Percentiles rank a stretch among this genome's conserved stretches.
These are phyloP conservation scores for Striga hermonthica DNA, from an alignment of 305 asterid species.

Conservation along the genomic window DNA sequence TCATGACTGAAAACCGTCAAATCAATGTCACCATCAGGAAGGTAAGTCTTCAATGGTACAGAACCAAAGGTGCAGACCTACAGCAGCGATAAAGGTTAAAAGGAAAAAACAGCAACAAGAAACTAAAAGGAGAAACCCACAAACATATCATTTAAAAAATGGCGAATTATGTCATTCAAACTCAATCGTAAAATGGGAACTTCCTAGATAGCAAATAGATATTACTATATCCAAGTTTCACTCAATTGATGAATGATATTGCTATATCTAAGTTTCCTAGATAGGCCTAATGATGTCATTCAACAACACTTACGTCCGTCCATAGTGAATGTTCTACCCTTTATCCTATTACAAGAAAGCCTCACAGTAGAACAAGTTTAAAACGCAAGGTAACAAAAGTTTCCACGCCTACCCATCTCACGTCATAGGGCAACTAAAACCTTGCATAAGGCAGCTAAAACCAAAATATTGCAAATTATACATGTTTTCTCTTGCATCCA, in stretches of 20 bases:
- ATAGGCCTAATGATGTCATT: too few species aligned
- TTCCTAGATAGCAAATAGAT: conserved; percentile 1
- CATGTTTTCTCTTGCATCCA: neutral
- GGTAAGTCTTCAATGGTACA: conserved; percentile 96
- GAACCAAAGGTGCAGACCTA: conserved; percentile 98
- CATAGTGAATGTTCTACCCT: too few species aligned
- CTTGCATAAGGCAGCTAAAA: conserved; percentile 18
- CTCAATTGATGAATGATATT: too few species aligned
- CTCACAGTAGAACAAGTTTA: neutral
- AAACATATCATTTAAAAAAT: neutral
- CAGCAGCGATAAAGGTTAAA: conserved; percentile 11
- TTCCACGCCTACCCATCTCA: conserved; percentile 1
- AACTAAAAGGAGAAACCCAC: neutral
- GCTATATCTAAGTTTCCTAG: too few species aligned
- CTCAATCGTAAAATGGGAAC: neutral
- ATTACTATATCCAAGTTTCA: conserved; percentile 14
- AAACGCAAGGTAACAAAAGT: neutral
- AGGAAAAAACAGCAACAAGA: neutral
- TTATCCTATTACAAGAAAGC: too few species aligned
- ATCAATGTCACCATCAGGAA: conserved; percentile 98
- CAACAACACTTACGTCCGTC: too few species aligned
- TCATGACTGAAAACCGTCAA: conserved; percentile 87
- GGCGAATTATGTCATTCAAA: neutral
- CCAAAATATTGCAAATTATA: conserved; percentile 9
- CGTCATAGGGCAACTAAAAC: neutral